These are phyloP conservation scores for Dissophora ornata DNA, from an alignment of 192 early-diverging fungal species.

Conservation along the genomic window DNA sequence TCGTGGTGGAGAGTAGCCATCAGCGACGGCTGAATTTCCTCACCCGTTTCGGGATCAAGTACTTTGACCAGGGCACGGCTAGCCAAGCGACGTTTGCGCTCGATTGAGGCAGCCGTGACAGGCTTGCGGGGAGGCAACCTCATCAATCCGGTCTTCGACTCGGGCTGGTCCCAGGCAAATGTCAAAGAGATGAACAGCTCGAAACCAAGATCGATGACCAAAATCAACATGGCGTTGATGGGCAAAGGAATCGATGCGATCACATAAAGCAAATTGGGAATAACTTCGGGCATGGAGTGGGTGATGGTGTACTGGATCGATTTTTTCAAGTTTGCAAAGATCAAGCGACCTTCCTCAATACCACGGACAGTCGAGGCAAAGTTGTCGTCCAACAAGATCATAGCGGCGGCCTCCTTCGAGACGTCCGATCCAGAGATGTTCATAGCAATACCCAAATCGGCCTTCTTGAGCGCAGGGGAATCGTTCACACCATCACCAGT, in stretches of 20 bases:
- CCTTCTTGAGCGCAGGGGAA: conserved; percentile 96
- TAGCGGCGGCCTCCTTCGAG: conserved; percentile 94
- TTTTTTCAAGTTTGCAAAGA: conserved; percentile 96
- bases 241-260: conserved; percentile 86
- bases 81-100: conserved; percentile 66
- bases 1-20: conserved; percentile 24
- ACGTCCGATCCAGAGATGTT: conserved; percentile 95
- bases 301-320: conserved; percentile 92
- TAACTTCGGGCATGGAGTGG: conserved; percentile 90
- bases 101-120: conserved; percentile 80
- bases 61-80: conserved; percentile 57
- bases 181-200: conserved; percentile 87
- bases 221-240: conserved; percentile 83
- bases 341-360: conserved; percentile 94
- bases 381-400: conserved; percentile 98
- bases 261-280: conserved; percentile 87
- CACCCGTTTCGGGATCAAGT: conserved; percentile 64
- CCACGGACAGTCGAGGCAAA: conserved; percentile 94
- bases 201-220: conserved; percentile 94
- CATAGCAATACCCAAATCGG: conserved; percentile 98
- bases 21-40: conserved; percentile 47
- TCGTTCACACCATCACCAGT: conserved; percentile 98
- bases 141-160: conserved; percentile 83
- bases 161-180: conserved; percentile 92
- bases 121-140: conserved; percentile 89